Evolutionary conservation across 139 green algal species (phyloP), one percentile per base, ranked within the genome.

Genomic region (Nannochloris sp.): DNA sequence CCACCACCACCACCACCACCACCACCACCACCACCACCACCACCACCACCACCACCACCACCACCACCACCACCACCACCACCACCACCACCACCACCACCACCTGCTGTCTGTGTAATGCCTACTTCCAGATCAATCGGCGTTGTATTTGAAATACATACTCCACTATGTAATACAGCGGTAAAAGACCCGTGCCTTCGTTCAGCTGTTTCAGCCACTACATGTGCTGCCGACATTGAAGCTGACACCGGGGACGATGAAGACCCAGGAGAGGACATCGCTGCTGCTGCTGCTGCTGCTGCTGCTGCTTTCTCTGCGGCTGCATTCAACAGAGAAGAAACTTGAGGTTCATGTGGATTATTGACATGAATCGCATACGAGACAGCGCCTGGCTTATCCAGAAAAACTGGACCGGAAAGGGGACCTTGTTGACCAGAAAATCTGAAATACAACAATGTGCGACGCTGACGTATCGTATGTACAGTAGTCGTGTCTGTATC

Each of bases 91-190:
- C 54, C 54, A 25, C 37, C 33, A 19, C 19, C 19, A 8, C 54
- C 32, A 0, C 60, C 70, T 27, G 62, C 24, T 4, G 58, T 31
- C 0, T 39, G 58, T 24, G 54, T 65, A 25, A 66, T 54, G 4
- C 82, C 81, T 2, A 82, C 27, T 10, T 72, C 65, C 35, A 89
- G 60, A 14, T 54, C 35, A 15, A 79, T 31, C 5, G 44, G 47
- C 12, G 60, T 82, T 23, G 34, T 37, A 68, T 89, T 89, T 48
- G 31, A 54, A 10, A 75, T 54, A 64, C 69, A 38, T 4, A 89
- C 65, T 3, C 71, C 73, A 4, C 67, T 78, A 54, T 85, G 78
- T 19, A 59, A 19, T 19, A 19, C 31, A 19, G 30, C 12, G 9
- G 48, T 54, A 31, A 48, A 63, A 14, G 55, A 10, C n/a, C 24